phyloP scores from a whole-genome alignment of 345 rosid genomes.

The Barbarea vulgaris region DNA sequence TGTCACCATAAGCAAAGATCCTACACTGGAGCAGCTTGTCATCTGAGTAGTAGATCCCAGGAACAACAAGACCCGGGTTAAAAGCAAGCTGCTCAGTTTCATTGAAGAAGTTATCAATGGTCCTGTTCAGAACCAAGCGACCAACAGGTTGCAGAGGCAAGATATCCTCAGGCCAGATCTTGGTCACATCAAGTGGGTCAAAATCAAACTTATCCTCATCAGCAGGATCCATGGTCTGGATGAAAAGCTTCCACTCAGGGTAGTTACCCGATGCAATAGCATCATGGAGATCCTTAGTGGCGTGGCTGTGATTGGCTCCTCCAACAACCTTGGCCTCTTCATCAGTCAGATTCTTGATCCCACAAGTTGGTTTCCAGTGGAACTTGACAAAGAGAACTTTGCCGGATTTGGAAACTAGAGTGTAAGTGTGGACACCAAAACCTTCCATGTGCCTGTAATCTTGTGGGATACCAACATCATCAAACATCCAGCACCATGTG shows the following conservation, averaged over 20 bases:
- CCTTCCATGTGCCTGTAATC: conserved; percentile 99
- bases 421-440: conserved; percentile 89
- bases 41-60: conserved; percentile 87
- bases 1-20: conserved; percentile 86
- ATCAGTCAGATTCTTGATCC: conserved; percentile 81
- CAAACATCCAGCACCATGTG: conserved; percentile 85
- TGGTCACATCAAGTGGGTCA: conserved; percentile 97
- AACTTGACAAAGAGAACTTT: conserved; percentile 81
- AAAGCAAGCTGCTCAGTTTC: conserved; percentile 98
- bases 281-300: conserved; percentile 90
- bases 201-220: conserved; percentile 87
- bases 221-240: conserved; percentile 89
- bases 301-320: conserved; percentile 97
- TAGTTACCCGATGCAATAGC: conserved; percentile 92
- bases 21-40: conserved; percentile 96
- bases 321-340: conserved; percentile 92
- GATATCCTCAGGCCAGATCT: conserved; percentile 99
- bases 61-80: conserved; percentile 86
- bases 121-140: conserved; percentile 92
- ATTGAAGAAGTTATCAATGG: conserved; percentile 91
- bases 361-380: conserved; percentile 99
- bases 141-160: conserved; percentile 96
- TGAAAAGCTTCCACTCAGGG: conserved; percentile 95
- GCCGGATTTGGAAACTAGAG: conserved; percentile 81
- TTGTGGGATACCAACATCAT: conserved; percentile 93